These are phyloP conservation scores for Paramarasmius palmivorus DNA, from an alignment of 1,284 basidiomycete species.

Conservation along the genomic window DNA sequence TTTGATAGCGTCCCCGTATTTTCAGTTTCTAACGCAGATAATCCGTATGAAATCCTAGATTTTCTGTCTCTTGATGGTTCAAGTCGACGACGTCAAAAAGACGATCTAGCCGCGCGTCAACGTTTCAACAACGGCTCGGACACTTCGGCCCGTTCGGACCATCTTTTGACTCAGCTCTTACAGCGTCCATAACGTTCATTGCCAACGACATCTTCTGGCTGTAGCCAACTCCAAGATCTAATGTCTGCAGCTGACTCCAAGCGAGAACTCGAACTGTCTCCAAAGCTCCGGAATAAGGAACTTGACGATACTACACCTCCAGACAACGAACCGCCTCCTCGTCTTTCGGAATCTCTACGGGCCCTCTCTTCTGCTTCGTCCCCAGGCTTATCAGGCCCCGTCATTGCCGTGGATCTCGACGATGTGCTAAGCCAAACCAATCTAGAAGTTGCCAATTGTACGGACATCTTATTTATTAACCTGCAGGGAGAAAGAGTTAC, in stretches of 20 bases:
- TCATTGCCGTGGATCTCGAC: slow-evolving; percentile 77
- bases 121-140: too few relatives aligned
- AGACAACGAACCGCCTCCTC: slow-evolving; percentile 4
- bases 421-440: slow-evolving; percentile 79
- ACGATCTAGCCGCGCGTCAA: too few relatives aligned
- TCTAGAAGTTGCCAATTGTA: slow-evolving; percentile 63
- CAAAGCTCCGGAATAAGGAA: slow-evolving; percentile 5
- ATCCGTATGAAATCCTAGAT: too few relatives aligned
- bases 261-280: slow-evolving; percentile 26
- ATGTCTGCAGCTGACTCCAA: slow-evolving; percentile 35
- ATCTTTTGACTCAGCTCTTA: too few relatives aligned
- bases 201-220: too few relatives aligned
- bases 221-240: too few relatives aligned
- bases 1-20: too few relatives aligned
- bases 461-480: slow-evolving; percentile 24
- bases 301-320: slow-evolving; percentile 10
- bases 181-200: too few relatives aligned
- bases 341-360: slow-evolving; percentile 20
- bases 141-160: too few relatives aligned
- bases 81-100: too few relatives aligned
- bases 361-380: slow-evolving; percentile 25
- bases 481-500: not conserved
- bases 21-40: too few relatives aligned
- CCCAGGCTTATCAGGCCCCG: slow-evolving; percentile 31
- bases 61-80: too few relatives aligned